A percentile compares a stretch with the other conserved stretches of the same genome.
phyloP scores from a whole-genome alignment of 176 grass and related monocot species.

The Avena atlantica region DNA sequence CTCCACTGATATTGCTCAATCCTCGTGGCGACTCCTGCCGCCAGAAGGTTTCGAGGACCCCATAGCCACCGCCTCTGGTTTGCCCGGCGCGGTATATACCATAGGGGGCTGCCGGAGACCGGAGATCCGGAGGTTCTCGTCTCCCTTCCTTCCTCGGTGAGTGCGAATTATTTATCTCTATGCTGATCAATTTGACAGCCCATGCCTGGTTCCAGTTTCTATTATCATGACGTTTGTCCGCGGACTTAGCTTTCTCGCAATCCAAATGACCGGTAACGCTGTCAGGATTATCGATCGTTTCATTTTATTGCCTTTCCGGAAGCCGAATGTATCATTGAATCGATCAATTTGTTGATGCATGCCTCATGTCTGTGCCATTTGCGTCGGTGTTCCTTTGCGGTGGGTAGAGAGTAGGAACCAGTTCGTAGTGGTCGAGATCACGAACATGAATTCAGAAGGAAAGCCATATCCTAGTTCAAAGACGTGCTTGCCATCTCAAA shows the following conservation, averaged over 20 bases:
- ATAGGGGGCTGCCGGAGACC: neutral
- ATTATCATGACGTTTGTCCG: neutral
- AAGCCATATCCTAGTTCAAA: neutral
- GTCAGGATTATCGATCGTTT: neutral
- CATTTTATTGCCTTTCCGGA: neutral
- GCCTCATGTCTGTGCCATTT: neutral
- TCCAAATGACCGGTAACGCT: neutral
- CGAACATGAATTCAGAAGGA: neutral
- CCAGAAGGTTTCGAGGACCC: neutral
- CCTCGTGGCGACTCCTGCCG: neutral
- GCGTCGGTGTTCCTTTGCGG: neutral
- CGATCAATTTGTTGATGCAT: neutral
- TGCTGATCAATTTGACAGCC: neutral
- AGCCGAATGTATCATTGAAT: neutral
- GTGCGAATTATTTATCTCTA: neutral
- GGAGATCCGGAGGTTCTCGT: neutral
- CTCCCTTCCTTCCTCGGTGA: neutral
- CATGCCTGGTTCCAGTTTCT: neutral
- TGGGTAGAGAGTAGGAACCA: neutral
- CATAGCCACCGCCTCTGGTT: neutral
- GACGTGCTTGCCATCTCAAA: slow-evolving; percentile 13
- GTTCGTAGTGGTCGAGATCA: neutral
- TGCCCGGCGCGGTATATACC: neutral
- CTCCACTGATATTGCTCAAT: neutral
- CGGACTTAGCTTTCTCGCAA: neutral